A percentile compares a stretch with the other conserved stretches of the same genome.
Evolutionary conservation across 192 early-diverging fungal species (phyloP).

Genomic region (Kickxella alabastrina): DNA sequence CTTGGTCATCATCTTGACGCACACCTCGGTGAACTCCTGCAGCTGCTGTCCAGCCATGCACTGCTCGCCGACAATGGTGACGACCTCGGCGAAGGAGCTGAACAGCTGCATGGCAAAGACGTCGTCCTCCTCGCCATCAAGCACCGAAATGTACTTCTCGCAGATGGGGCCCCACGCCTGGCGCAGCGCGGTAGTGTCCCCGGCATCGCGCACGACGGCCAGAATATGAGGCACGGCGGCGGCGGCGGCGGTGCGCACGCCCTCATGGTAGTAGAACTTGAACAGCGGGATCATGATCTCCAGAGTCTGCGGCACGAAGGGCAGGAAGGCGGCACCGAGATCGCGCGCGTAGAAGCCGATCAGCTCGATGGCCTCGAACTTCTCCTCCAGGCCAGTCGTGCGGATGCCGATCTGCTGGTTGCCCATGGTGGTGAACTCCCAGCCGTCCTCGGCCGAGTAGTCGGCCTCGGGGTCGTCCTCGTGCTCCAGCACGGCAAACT

Average conservation of each 20-base stretch:
- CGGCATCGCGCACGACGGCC: constrained; percentile 52
- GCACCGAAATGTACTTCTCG: constrained; percentile 72
- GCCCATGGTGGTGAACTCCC: constrained; percentile 91
- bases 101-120: constrained; percentile 76
- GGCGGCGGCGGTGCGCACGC: constrained; percentile 86
- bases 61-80: constrained; percentile 38
- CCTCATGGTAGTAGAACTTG: constrained; percentile 98
- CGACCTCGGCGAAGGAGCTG: constrained; percentile 66
- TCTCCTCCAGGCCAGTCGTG: constrained; percentile 95
- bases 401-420: constrained; percentile 96
- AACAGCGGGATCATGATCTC: constrained; percentile 85
- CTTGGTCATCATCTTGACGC: constrained; percentile 67
- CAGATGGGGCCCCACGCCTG: constrained; percentile 68
- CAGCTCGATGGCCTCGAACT: constrained; percentile 98
- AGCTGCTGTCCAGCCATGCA: constrained; percentile 60
- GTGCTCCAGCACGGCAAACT: constrained; percentile 81
- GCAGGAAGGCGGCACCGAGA: constrained; percentile 82
- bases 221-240: constrained; percentile 78
- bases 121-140: constrained; percentile 78
- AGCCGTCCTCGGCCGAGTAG: constrained; percentile 94
- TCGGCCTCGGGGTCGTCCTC: constrained; percentile 82
- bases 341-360: constrained; percentile 90
- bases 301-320: constrained; percentile 78
- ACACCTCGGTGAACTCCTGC: constrained; percentile 66
- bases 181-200: constrained; percentile 36